Evolutionary conservation across 345 rosid genomes (phyloP).

Genomic region (Eucalyptus regnans): DNA sequence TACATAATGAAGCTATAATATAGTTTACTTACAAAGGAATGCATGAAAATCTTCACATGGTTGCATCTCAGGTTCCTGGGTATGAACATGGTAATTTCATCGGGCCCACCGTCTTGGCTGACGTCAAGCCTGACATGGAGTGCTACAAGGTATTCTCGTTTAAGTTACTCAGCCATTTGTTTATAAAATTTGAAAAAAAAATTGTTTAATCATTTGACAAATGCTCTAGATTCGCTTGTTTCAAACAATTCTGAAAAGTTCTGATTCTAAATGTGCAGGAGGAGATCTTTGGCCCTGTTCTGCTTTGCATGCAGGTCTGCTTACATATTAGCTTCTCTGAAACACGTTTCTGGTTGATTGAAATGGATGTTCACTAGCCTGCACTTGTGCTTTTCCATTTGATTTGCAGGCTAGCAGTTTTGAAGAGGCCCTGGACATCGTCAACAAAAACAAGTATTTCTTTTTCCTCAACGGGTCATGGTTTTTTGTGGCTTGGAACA

Average conservation of each 20-base stretch:
- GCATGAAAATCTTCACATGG: background rate
- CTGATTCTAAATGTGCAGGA: slow-evolving; percentile 40
- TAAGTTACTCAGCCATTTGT: background rate
- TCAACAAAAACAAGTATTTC: slow-evolving; percentile 70
- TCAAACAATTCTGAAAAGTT: background rate
- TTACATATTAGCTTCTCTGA: background rate
- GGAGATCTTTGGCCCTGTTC: slow-evolving; percentile 99
- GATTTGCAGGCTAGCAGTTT: slow-evolving; percentile 66
- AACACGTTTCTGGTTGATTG: background rate
- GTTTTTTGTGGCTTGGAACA: background rate
- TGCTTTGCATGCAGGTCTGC: slow-evolving; percentile 80
- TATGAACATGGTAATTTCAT: slow-evolving; percentile 86
- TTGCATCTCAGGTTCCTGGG: slow-evolving; percentile 61
- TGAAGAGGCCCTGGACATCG: slow-evolving; percentile 79
- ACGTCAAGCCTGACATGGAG: slow-evolving; percentile 83
- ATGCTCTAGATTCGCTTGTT: background rate
- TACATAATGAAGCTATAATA: background rate
- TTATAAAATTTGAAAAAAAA: background rate
- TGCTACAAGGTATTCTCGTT: slow-evolving; percentile 74
- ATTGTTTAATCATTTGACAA: background rate
- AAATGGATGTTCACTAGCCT: background rate
- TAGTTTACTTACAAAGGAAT: background rate
- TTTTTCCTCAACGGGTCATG: background rate
- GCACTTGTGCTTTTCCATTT: background rate
- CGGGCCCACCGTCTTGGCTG: slow-evolving; percentile 88